These are phyloP conservation scores for Drechslerella coelobrocha DNA, from an alignment of 2,329 filamentous ascomycete genomes.

Conservation along the genomic window DNA sequence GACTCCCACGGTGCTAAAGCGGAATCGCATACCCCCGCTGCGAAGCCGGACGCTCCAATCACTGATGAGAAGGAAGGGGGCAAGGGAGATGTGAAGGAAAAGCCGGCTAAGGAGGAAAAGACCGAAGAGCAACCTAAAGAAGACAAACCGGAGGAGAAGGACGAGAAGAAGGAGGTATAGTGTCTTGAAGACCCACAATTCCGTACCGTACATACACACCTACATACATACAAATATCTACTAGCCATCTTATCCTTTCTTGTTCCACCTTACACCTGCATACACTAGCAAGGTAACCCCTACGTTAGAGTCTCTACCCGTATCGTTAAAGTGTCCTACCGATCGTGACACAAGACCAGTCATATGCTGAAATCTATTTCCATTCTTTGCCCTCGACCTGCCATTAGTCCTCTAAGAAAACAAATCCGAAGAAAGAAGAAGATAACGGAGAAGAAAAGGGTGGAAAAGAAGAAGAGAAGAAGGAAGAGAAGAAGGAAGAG, in stretches of 20 bases:
- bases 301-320: too few species aligned
- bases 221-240: conserved; percentile 1
- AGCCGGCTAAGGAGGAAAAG: conserved; percentile 31
- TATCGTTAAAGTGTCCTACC: too few species aligned
- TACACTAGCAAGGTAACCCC: too few species aligned
- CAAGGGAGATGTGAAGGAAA: conserved; percentile 12
- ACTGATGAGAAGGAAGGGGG: conserved; percentile 11
- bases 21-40: conserved; percentile 4
- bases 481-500: conserved; percentile 14
- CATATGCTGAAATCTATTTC: too few species aligned
- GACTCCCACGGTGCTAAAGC: conserved; percentile 15
- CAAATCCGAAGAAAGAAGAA: conserved; percentile 21
- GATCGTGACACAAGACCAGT: background rate
- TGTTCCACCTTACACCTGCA: background rate
- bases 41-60: background rate
- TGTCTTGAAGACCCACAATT: too few species aligned
- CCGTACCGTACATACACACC: too few species aligned
- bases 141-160: conserved; percentile 9
- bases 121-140: conserved; percentile 16
- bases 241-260: too few species aligned
- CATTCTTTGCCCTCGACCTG: too few species aligned
- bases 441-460: conserved; percentile 9
- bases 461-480: conserved; percentile 23
- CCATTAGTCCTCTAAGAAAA: conserved; percentile 52
- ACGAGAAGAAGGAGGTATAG: conserved; percentile 16